Evolutionary conservation across 2,329 filamentous ascomycete genomes (phyloP).

Genomic region (Sporothrix pseudoabietina): DNA sequence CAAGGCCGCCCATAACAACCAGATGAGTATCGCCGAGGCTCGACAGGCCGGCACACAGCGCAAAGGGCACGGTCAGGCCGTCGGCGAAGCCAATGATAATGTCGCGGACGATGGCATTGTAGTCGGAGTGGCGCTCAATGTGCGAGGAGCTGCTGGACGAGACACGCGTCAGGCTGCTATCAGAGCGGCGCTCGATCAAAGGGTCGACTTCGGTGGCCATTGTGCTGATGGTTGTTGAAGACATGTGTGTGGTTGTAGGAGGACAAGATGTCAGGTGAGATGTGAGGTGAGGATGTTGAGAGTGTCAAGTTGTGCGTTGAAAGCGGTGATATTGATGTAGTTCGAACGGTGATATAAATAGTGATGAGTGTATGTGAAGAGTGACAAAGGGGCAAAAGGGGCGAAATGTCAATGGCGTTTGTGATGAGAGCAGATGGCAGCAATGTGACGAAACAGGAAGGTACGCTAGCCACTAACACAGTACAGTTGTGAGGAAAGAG

Average conservation of each 20-base stretch:
- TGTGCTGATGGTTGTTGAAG: constrained; percentile 23
- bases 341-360: neutral
- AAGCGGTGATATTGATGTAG: neutral
- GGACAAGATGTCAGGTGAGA: neutral
- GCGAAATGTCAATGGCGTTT: neutral
- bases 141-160: constrained; percentile 30
- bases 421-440: neutral
- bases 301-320: neutral
- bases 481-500: neutral
- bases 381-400: neutral
- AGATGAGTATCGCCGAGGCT: constrained; percentile 65
- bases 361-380: neutral
- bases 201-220: constrained; percentile 33
- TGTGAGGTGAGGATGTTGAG: neutral
- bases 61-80: constrained; percentile 78
- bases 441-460: constrained; percentile 31
- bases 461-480: constrained; percentile 34
- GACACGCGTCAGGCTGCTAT: constrained; percentile 33
- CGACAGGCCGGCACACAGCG: constrained; percentile 72
- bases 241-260: constrained; percentile 10
- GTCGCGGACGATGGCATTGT: constrained; percentile 58
- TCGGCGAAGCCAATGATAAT: constrained; percentile 77
- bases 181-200: constrained; percentile 34
- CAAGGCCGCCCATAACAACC: constrained; percentile 71
- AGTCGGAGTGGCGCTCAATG: constrained; percentile 40